phyloP scores from a whole-genome alignment of 2,329 filamentous ascomycete species.

The Fusarium agapanthi region DNA sequence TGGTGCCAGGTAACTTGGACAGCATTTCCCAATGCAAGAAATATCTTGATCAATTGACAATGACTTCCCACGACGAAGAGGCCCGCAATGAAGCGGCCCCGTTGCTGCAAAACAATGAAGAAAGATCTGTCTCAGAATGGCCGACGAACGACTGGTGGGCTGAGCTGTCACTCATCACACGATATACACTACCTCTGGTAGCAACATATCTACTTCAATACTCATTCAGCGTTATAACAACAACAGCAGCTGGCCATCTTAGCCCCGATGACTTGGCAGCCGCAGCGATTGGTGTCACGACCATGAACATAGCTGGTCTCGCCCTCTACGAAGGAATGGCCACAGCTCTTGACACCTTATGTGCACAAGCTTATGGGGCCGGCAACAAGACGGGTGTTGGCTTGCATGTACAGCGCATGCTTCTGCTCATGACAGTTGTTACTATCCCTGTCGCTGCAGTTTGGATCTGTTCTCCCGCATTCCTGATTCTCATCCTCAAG shows the following conservation, averaged over 20 bases:
- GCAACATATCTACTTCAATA: constrained; percentile 65
- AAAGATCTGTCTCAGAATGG: background rate
- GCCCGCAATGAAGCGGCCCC: constrained; percentile 19
- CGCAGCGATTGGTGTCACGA: constrained; percentile 60
- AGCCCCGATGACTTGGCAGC: constrained; percentile 62
- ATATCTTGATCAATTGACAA: background rate
- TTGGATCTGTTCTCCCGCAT: constrained; percentile 59
- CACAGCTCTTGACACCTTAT: constrained; percentile 40
- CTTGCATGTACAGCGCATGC: constrained; percentile 62
- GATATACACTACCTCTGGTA: constrained; percentile 55
- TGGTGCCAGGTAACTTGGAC: accelerated
- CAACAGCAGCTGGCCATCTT: constrained; percentile 61
- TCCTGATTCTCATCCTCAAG: constrained; percentile 56
- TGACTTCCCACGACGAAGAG: background rate
- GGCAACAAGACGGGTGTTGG: constrained; percentile 58
- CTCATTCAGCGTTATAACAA: constrained; percentile 60
- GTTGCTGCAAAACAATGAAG: constrained; percentile 5
- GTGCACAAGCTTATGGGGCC: constrained; percentile 42
- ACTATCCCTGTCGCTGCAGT: constrained; percentile 58
- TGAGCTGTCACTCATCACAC: constrained; percentile 29
- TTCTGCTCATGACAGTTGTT: constrained; percentile 57
- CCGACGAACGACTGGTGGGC: background rate
- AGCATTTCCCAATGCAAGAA: no score
- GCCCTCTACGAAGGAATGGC: constrained; percentile 50
- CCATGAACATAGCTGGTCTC: constrained; percentile 62